phyloP scores from a whole-genome alignment of 306 rosid genomes.

The Canavalia gladiata region DNA sequence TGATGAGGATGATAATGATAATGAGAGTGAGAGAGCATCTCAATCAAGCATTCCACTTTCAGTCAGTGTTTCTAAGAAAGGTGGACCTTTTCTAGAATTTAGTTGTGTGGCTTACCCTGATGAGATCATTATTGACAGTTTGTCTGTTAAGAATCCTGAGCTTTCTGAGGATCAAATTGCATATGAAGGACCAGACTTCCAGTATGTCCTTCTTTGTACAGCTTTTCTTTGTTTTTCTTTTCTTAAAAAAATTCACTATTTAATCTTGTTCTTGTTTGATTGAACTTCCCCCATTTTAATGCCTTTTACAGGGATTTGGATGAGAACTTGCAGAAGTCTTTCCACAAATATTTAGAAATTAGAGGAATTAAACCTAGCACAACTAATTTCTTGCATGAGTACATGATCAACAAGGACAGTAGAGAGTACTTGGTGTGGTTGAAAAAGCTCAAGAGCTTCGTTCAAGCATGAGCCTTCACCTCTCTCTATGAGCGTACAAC shows the following conservation, averaged over 20 bases:
- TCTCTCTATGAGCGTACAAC: neutral
- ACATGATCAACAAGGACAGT: slow-evolving; percentile 94
- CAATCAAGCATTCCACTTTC: slow-evolving; percentile 80
- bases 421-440: slow-evolving; percentile 84
- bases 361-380: slow-evolving; percentile 95
- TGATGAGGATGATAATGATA: slow-evolving; percentile 45
- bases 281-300: slow-evolving; percentile 1
- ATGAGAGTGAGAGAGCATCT: slow-evolving; percentile 54
- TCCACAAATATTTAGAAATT: slow-evolving; percentile 84
- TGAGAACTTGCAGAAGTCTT: slow-evolving; percentile 83
- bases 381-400: slow-evolving; percentile 87
- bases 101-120: slow-evolving; percentile 78
- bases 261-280: neutral
- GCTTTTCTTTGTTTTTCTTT: neutral
- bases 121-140: slow-evolving; percentile 76
- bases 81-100: slow-evolving; percentile 73
- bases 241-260: neutral
- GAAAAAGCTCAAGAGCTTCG: slow-evolving; percentile 73
- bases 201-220: slow-evolving; percentile 55
- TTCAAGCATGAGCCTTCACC: slow-evolving; percentile 60
- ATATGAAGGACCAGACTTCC: slow-evolving; percentile 92
- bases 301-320: slow-evolving; percentile 75
- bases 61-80: slow-evolving; percentile 74
- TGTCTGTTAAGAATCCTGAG: slow-evolving; percentile 75
- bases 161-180: slow-evolving; percentile 73